Evolutionary conservation across 1,139 yeast species (phyloP).

Genomic region (Debaryomyces sp.): DNA sequence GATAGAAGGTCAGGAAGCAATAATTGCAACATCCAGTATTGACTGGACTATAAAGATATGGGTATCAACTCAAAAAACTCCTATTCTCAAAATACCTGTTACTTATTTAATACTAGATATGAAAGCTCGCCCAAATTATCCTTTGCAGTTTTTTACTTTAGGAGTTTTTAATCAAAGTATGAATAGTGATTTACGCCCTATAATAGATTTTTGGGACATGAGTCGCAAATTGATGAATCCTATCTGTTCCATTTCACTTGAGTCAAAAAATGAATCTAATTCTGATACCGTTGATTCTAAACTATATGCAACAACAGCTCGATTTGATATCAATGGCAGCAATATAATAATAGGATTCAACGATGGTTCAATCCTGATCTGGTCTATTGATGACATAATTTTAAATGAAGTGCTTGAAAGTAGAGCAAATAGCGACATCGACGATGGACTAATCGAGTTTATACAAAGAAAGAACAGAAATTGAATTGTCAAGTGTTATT

Average conservation of each 20-base stretch:
- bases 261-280: background rate
- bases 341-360: constrained; percentile 27
- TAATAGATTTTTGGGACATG: constrained; percentile 61
- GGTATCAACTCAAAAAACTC: constrained; percentile 17
- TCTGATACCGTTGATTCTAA: background rate
- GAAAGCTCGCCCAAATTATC: constrained; percentile 42
- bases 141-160: constrained; percentile 50
- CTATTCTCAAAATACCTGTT: constrained; percentile 31
- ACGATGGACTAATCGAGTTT: constrained; percentile 12
- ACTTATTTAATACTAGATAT: constrained; percentile 46
- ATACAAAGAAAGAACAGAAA: background rate
- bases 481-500: background rate
- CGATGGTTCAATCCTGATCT: constrained; percentile 26
- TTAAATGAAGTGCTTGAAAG: constrained; percentile 9
- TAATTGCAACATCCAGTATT: constrained; percentile 26
- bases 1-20: constrained; percentile 1
- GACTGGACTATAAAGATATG: constrained; percentile 37
- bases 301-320: constrained; percentile 18
- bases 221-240: constrained; percentile 41
- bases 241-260: constrained; percentile 25
- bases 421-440: constrained; percentile 10
- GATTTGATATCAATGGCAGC: constrained; percentile 26
- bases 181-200: constrained; percentile 22
- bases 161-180: constrained; percentile 31
- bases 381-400: constrained; percentile 22